Base-by-base conservation (phyloP, 2,329 filamentous ascomycete genomes). In the Coleophoma eucalyptorum region DNA sequence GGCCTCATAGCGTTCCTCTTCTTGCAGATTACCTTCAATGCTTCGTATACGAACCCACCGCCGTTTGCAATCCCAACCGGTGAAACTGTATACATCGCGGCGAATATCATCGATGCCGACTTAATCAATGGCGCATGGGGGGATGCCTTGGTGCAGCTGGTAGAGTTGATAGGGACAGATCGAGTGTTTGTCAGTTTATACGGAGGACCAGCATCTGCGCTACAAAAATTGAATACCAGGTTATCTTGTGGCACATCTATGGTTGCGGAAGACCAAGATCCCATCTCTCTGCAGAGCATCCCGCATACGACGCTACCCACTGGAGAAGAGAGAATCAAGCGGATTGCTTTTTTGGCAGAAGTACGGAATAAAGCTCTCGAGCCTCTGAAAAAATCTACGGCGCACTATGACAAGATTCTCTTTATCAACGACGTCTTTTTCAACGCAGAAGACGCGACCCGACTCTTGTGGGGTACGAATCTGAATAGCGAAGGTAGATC, bases 121-220 rank as follows among this genome's bases (percentile, higher is more conserved):
- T 69, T 90, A 18, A 78, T 84, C 1, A 69, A 73, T 6, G 86
- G 86, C 1, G 69, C 72, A 26, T 91, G 87, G 87, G 86, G 83
- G 0, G 64, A 75, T 52, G 74, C 77, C 20, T 63, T 91, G 0
- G 62, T 84, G 38, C 70, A 81, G 18, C 67, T 91, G 49, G 77
- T 90, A 32, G 73, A 87, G 45, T 64, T 88, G 31, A 72, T 91
- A 35, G 87, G 87, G 0, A 75, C 77, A 13, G 72, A 85, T 34
- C 87, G 89, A 60, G 81, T 86, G 2, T 88, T 83, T 62, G 67
- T 91, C 49, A 88, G 84, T 65, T 79, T 91, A 32, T 90, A 89
- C 65, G 87, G 84, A 32, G 83, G 84, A 2, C 68, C 73, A 15
- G 73, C 72, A 50, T 65, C 69, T 33, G 82, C 84, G 0, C 69